These are phyloP conservation scores for Scytalidium sp. DNA, from an alignment of 2,329 filamentous ascomycete species.

Conservation along the genomic window DNA sequence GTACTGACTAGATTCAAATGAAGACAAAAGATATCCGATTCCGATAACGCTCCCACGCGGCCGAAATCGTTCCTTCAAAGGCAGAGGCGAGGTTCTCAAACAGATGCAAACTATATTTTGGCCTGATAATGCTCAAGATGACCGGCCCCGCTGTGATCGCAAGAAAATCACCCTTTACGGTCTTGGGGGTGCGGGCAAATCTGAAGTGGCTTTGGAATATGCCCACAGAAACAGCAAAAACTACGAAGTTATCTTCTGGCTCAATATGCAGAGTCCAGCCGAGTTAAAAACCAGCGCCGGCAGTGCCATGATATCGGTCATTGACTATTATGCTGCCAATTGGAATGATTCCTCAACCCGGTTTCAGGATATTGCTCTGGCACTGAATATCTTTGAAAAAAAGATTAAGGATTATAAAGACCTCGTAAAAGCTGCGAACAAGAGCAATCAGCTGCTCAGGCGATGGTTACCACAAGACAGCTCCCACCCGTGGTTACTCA, in stretches of 20 bases:
- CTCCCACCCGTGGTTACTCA: not conserved
- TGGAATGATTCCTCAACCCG: not conserved
- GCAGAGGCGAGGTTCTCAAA: not conserved
- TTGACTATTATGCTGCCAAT: not conserved
- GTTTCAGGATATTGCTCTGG: not conserved
- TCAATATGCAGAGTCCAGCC: not conserved
- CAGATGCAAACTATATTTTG: not conserved
- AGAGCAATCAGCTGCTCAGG: not conserved
- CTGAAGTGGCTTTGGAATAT: not conserved
- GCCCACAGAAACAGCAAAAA: not conserved
- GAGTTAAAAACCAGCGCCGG: not conserved
- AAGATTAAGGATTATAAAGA: not conserved
- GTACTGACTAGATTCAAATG: too few relatives aligned
- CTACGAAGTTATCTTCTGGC: not conserved
- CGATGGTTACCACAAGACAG: not conserved
- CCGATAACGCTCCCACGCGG: not conserved
- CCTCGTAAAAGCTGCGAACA: not conserved
- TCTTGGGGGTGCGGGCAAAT: not conserved
- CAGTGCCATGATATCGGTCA: not conserved
- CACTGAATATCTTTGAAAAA: not conserved
- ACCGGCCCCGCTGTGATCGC: not conserved
- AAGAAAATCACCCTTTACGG: not conserved
- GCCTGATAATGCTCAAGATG: not conserved
- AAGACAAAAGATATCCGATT: not conserved
- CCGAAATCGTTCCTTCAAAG: not conserved